A percentile compares a stretch with the other conserved stretches of the same genome.
phyloP scores from a whole-genome alignment of 1,139 yeast species.

The Chernovozyma aurita region DNA sequence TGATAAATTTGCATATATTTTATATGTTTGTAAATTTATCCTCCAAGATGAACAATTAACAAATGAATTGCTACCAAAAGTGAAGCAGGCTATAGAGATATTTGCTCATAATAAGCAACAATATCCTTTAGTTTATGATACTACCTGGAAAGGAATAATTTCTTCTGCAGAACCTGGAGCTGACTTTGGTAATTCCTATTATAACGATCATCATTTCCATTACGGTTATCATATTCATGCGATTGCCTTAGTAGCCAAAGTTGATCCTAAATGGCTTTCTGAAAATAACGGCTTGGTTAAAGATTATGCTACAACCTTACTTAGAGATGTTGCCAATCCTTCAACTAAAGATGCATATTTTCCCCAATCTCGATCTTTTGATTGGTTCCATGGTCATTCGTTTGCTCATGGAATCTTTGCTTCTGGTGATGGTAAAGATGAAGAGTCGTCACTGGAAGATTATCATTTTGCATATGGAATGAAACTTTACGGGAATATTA shows the following conservation, averaged over 20 bases:
- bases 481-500: slow-evolving; percentile 34
- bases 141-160: slow-evolving; percentile 69
- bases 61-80: slow-evolving; percentile 36
- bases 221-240: slow-evolving; percentile 77
- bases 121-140: slow-evolving; percentile 62
- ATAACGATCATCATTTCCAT: slow-evolving; percentile 81
- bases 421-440: slow-evolving; percentile 45
- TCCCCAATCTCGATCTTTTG: slow-evolving; percentile 41
- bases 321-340: slow-evolving; percentile 42
- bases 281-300: slow-evolving; percentile 23
- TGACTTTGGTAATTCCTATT: slow-evolving; percentile 74
- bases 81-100: slow-evolving; percentile 56
- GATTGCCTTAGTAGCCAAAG: slow-evolving; percentile 56
- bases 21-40: slow-evolving; percentile 57
- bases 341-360: slow-evolving; percentile 27
- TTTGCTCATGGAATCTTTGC: slow-evolving; percentile 45
- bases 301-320: slow-evolving; percentile 30
- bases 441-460: slow-evolving; percentile 44
- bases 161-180: slow-evolving; percentile 64
- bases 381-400: slow-evolving; percentile 46
- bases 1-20: slow-evolving; percentile 71
- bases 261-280: slow-evolving; percentile 41
- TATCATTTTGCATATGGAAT: slow-evolving; percentile 42
- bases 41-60: slow-evolving; percentile 48
- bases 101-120: slow-evolving; percentile 56